Conservation (phyloP, 108 stramenopile genomes). For the Bacterosira constricta region DNA sequence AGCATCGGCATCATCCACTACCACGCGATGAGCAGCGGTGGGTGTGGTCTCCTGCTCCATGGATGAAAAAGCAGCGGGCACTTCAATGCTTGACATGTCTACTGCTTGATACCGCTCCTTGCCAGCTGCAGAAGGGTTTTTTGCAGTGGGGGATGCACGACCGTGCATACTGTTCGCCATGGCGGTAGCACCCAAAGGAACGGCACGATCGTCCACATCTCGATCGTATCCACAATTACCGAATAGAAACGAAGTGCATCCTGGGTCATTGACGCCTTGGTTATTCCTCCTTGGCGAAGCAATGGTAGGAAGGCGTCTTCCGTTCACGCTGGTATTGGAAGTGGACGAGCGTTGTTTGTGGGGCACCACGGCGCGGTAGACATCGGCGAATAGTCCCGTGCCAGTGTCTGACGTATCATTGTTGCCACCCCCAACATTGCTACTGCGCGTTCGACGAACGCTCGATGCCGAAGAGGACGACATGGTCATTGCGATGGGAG, state of each 20-base stretch:
- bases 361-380: constrained; percentile 23
- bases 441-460: not conserved
- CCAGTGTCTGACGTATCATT: constrained; percentile 10
- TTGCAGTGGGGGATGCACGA: not conserved
- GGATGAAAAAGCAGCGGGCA: constrained; percentile 45
- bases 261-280: too few relatives aligned
- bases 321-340: too few relatives aligned
- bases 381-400: constrained; percentile 39
- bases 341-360: not conserved
- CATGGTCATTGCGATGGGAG: constrained; percentile 42
- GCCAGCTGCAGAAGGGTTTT: not conserved
- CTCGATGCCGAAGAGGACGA: constrained; percentile 24
- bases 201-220: constrained; percentile 2
- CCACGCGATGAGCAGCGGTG: not conserved
- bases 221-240: constrained; percentile 15
- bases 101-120: constrained; percentile 28
- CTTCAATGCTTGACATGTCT: constrained; percentile 41
- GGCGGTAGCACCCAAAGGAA: not conserved
- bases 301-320: not conserved
- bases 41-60: constrained; percentile 50
- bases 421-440: not conserved
- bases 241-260: constrained; percentile 25
- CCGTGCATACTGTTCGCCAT: not conserved
- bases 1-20: constrained; percentile 76
- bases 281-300: too few relatives aligned